Conservation (phyloP, 1,284 basidiomycete species). For the Heliocybe sulcata region DNA sequence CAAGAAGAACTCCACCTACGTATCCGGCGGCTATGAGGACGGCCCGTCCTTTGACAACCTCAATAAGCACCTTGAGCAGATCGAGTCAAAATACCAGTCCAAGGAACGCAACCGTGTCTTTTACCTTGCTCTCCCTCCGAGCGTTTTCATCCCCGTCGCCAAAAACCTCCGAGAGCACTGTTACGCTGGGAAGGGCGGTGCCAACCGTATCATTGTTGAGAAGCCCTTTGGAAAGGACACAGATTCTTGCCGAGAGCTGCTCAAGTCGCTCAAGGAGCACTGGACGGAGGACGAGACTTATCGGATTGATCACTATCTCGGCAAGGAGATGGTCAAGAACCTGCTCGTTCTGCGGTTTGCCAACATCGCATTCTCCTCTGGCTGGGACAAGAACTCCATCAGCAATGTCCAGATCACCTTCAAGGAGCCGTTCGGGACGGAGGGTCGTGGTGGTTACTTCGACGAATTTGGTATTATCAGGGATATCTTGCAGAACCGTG, state of each 20-base stretch:
- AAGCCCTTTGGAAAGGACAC: slow-evolving; percentile 96
- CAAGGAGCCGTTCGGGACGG: slow-evolving; percentile 97
- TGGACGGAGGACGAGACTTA: slow-evolving; percentile 96
- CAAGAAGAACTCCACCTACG: slow-evolving; percentile 73
- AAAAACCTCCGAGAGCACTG: slow-evolving; percentile 77
- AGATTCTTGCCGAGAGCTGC: slow-evolving; percentile 77
- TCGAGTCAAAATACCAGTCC: slow-evolving; percentile 65
- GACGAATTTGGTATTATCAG: slow-evolving; percentile 98
- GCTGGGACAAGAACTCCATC: slow-evolving; percentile 93
- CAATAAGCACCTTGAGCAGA: slow-evolving; percentile 67
- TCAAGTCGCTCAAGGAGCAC: slow-evolving; percentile 73
- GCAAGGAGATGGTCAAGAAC: slow-evolving; percentile 99
- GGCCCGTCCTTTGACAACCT: slow-evolving; percentile 72
- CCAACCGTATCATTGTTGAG: slow-evolving; percentile 91
- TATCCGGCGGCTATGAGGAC: slow-evolving; percentile 86
- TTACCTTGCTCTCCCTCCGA: slow-evolving; percentile 92
- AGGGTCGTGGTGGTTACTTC: slow-evolving; percentile 96
- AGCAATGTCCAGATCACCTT: slow-evolving; percentile 97
- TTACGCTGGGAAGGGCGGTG: slow-evolving; percentile 56
- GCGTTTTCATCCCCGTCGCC: slow-evolving; percentile 86
- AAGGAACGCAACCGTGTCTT: slow-evolving; percentile 76
- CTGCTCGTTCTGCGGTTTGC: slow-evolving; percentile 90
- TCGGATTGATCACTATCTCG: slow-evolving; percentile 97
- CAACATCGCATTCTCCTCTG: slow-evolving; percentile 80
- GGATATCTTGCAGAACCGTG: slow-evolving; percentile 94